Percentiles rank a stretch among this genome's conserved stretches.
Conservation (phyloP, 1,284 basidiomycete genomes). For the Fomitopsis pinicola region DNA sequence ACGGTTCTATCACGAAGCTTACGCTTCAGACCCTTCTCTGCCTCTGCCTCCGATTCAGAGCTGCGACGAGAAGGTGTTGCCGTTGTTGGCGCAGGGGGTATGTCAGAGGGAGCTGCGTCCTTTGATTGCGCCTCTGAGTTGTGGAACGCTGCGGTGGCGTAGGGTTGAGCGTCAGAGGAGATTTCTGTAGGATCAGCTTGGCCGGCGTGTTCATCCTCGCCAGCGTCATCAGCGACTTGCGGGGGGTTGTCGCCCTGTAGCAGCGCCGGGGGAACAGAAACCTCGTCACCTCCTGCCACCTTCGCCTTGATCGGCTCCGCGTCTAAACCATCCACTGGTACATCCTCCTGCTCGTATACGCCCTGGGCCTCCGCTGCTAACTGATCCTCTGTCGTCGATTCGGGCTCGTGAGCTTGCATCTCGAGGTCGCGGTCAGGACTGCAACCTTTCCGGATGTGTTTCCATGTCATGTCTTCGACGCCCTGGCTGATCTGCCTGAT, state of each 20-base stretch:
- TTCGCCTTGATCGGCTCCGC: constrained; percentile 1
- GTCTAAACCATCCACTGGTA: neutral
- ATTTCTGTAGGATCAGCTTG: constrained; percentile 24
- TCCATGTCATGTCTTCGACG: constrained; percentile 71
- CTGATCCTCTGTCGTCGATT: neutral
- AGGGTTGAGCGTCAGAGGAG: constrained; percentile 16
- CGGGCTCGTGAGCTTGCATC: neutral
- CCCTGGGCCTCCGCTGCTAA: neutral
- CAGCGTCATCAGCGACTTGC: constrained; percentile 14
- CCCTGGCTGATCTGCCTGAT: constrained; percentile 74
- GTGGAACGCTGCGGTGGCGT: constrained; percentile 6
- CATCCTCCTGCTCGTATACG: neutral
- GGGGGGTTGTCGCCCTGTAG: constrained; percentile 19
- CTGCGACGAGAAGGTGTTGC: constrained; percentile 8
- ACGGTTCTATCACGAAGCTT: constrained; percentile 47
- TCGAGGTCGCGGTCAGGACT: neutral
- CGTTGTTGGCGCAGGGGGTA: neutral
- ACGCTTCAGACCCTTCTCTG: constrained; percentile 58
- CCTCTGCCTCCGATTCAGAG: constrained; percentile 35
- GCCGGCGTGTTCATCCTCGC: constrained; percentile 21
- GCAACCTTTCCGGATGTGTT: constrained; percentile 37
- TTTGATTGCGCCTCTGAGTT: constrained; percentile 10
- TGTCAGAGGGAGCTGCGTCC: neutral
- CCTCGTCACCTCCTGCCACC: constrained; percentile 7
- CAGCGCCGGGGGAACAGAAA: constrained; percentile 5